These are phyloP conservation scores for Aspergillus tamarii DNA, from an alignment of 2,329 filamentous ascomycete genomes.

Conservation along the genomic window DNA sequence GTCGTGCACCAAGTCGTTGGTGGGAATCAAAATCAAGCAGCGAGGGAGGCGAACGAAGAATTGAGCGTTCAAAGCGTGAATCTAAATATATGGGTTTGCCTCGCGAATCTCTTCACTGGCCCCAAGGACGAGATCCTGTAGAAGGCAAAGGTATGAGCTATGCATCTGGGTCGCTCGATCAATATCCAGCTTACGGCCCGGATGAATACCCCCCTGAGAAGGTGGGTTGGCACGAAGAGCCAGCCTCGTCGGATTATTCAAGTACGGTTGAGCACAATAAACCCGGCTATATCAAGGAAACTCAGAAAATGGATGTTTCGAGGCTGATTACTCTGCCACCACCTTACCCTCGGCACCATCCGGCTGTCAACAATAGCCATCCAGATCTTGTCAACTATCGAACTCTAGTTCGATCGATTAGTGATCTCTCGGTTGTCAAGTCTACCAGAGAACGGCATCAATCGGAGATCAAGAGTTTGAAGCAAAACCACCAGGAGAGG, in stretches of 20 bases:
- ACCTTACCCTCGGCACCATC: constrained; percentile 90
- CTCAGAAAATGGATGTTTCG: constrained; percentile 76
- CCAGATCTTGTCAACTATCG: constrained; percentile 82
- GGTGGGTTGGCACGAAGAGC: constrained; percentile 58
- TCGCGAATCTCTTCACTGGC: constrained; percentile 74
- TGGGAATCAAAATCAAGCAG: constrained; percentile 82
- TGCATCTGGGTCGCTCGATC: constrained; percentile 26
- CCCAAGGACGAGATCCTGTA: constrained; percentile 42
- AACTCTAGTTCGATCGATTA: constrained; percentile 71
- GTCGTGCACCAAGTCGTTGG: constrained; percentile 88
- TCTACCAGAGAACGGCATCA: constrained; percentile 61
- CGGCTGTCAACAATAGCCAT: constrained; percentile 94
- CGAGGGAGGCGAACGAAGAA: constrained; percentile 63
- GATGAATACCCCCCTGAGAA: constrained; percentile 70
- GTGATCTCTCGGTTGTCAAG: constrained; percentile 72
- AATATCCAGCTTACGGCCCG: constrained; percentile 46
- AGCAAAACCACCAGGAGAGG: constrained; percentile 56
- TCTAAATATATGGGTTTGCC: constrained; percentile 96
- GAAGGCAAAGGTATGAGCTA: constrained; percentile 29
- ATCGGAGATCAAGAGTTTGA: constrained; percentile 55
- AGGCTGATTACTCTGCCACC: constrained; percentile 90
- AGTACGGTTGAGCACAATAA: constrained; percentile 19
- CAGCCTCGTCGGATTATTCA: constrained; percentile 27
- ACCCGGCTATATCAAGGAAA: constrained; percentile 40
- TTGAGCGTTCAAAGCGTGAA: constrained; percentile 83